These are phyloP conservation scores for Fomitopsis schrenkii DNA, from an alignment of 1,284 basidiomycete genomes.

Conservation along the genomic window DNA sequence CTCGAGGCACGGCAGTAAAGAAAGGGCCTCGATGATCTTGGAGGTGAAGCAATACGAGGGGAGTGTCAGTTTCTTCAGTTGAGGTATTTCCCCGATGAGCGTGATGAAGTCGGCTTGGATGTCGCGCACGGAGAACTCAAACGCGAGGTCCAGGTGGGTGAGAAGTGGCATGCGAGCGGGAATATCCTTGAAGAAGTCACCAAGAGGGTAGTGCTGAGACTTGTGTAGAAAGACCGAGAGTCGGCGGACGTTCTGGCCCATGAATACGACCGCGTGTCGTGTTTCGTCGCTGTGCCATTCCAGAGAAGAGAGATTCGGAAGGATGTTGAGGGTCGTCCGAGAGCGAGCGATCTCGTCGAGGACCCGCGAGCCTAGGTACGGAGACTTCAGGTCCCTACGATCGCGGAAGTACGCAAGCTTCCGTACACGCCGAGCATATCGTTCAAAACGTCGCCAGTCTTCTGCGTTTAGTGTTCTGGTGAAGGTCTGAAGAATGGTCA, in stretches of 20 bases:
- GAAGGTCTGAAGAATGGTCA: conserved; percentile 32
- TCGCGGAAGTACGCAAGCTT: conserved; percentile 15
- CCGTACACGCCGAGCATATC: conserved; percentile 53
- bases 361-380: conserved; percentile 16
- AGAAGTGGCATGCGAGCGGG: conserved; percentile 48
- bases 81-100: conserved; percentile 37
- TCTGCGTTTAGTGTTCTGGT: conserved; percentile 37
- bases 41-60: conserved; percentile 50
- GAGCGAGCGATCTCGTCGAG: conserved; percentile 55
- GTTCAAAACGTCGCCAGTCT: conserved; percentile 55
- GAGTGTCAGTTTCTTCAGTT: conserved; percentile 44
- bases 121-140: conserved; percentile 29
- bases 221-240: conserved; percentile 27
- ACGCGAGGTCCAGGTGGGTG: conserved; percentile 39
- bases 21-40: conserved; percentile 40
- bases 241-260: conserved; percentile 36
- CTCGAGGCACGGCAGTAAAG: conserved; percentile 39
- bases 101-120: conserved; percentile 34
- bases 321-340: conserved; percentile 43
- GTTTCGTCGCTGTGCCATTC: conserved; percentile 31
- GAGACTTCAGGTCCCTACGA: not conserved
- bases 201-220: conserved; percentile 18
- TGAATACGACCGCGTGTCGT: conserved; percentile 38
- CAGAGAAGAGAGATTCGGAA: conserved; percentile 49
- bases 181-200: conserved; percentile 45